A percentile compares a stretch with the other conserved stretches of the same genome.
Evolutionary conservation across 352 stramenopile species (phyloP).

Genomic region (Globisporangium megalacanthum): DNA sequence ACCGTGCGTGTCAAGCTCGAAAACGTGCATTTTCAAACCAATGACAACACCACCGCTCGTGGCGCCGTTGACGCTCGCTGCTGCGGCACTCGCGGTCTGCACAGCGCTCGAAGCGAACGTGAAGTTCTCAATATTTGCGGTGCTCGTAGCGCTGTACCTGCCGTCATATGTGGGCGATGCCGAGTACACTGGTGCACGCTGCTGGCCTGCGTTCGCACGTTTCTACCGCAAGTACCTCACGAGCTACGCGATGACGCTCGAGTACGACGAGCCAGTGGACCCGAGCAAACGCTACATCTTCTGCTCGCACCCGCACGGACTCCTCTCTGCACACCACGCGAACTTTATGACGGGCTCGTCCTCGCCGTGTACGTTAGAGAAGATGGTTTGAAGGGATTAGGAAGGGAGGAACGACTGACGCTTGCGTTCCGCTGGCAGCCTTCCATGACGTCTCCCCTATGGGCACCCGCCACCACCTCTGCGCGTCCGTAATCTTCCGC

Average conservation of each 20-base stretch:
- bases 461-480: conserved; percentile 56
- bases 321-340: conserved; percentile 68
- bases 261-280: conserved; percentile 65
- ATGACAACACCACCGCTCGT: conserved; percentile 20
- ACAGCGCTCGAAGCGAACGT: conserved; percentile 18
- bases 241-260: conserved; percentile 44
- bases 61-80: conserved; percentile 21
- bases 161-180: conserved; percentile 54
- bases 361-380: conserved; percentile 33
- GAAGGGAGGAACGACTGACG: conserved; percentile 1
- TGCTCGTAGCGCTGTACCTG: conserved; percentile 34
- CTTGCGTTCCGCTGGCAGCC: conserved; percentile 18
- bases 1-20: neutral
- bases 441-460: conserved; percentile 71
- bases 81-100: conserved; percentile 27
- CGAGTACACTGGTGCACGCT: conserved; percentile 50
- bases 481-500: conserved; percentile 68
- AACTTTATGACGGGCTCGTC: conserved; percentile 53
- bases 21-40: conserved; percentile 4
- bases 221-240: conserved; percentile 29
- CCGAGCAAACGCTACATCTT: conserved; percentile 71
- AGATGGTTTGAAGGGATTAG: neutral
- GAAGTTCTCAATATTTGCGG: conserved; percentile 14
- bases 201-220: conserved; percentile 49
- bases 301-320: conserved; percentile 69